A percentile compares a stretch with the other conserved stretches of the same genome.
Evolutionary conservation across 306 rosid species (phyloP).

Genomic region (Castanospermum australe): DNA sequence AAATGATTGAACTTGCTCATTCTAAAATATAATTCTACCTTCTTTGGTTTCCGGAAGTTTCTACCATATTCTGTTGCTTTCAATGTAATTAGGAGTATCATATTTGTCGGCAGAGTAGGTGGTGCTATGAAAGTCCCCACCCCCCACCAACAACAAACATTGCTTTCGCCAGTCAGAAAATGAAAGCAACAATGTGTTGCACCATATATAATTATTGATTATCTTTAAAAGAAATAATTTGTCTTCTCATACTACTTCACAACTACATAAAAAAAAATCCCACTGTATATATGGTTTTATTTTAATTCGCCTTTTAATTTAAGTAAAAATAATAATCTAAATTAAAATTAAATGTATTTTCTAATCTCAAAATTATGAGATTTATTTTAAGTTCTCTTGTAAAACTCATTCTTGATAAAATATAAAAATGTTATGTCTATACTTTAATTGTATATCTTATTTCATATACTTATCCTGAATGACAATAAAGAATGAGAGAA

Average conservation of each 20-base stretch:
- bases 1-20: not conserved
- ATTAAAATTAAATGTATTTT: too few relatives aligned
- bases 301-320: too few relatives aligned
- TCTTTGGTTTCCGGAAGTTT: not conserved
- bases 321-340: too few relatives aligned
- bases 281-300: not conserved
- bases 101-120: not conserved
- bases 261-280: not conserved
- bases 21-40: not conserved
- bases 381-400: not conserved
- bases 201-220: not conserved
- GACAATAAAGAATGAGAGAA: too few relatives aligned
- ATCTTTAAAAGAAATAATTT: not conserved
- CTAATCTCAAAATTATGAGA: too few relatives aligned
- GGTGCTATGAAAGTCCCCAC: not conserved
- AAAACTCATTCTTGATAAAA: too few relatives aligned
- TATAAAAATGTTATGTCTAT: too few relatives aligned
- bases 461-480: too few relatives aligned
- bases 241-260: not conserved
- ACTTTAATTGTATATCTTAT: too few relatives aligned
- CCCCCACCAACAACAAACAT: not conserved
- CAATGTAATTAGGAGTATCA: not conserved
- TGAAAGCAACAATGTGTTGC: not conserved
- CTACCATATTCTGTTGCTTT: not conserved
- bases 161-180: too few relatives aligned